Evolutionary conservation across 805 yeast genomes (phyloP).

Genomic region (Crinitomyces ghanaensis): DNA sequence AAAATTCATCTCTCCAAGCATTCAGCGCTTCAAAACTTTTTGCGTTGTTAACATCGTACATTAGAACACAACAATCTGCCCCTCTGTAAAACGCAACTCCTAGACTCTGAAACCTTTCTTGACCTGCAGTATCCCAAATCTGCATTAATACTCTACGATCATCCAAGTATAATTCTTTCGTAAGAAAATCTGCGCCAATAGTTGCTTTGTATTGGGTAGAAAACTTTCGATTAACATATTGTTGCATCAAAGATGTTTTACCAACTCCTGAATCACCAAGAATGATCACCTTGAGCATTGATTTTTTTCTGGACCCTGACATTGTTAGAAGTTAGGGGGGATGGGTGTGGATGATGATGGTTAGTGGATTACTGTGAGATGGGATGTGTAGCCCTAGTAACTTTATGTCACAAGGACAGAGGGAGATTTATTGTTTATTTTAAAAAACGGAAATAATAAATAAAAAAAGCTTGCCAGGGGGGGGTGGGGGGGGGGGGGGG

Average conservation of each 20-base stretch:
- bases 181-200: slow-evolving; percentile 92
- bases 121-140: slow-evolving; percentile 99
- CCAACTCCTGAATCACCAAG: slow-evolving; percentile 98
- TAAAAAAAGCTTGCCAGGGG: too few species aligned
- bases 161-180: slow-evolving; percentile 81
- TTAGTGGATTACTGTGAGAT: too few species aligned
- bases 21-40: slow-evolving; percentile 84
- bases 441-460: too few species aligned
- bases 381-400: too few species aligned
- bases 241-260: slow-evolving; percentile 94
- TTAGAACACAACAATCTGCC: slow-evolving; percentile 94
- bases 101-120: slow-evolving; percentile 90
- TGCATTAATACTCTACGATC: slow-evolving; percentile 65
- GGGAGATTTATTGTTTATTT: too few species aligned
- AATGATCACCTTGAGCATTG: slow-evolving; percentile 63
- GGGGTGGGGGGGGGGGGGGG: too few species aligned
- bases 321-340: slow-evolving; percentile 1
- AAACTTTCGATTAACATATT: slow-evolving; percentile 89
- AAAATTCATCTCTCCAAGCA: slow-evolving; percentile 91
- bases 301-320: slow-evolving; percentile 22
- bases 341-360: too few species aligned
- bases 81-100: slow-evolving; percentile 98
- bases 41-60: slow-evolving; percentile 90
- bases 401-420: too few species aligned
- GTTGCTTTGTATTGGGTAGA: slow-evolving; percentile 95